Base-by-base conservation (phyloP, 805 yeast species). In the Komagataella ulmi region DNA sequence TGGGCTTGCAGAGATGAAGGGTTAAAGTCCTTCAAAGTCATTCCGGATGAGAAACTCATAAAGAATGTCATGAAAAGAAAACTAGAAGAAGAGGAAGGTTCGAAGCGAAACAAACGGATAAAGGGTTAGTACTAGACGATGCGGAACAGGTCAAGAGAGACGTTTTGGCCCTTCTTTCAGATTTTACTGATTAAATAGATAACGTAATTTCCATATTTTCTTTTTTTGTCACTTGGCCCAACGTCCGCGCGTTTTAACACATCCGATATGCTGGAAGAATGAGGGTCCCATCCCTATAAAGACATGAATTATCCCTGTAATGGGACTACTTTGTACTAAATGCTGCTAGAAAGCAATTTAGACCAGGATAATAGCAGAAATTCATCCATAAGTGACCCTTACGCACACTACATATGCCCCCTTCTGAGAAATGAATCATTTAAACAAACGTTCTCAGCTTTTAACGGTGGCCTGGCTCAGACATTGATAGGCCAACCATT, bases 401-500 rank as follows among this genome's bases (percentile, higher is more conserved):
- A 5, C 6, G 3, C 23, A 5, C 23, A 21, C 6, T 21, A 21
- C 23, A 6, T 21, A 3, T 21, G 23, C 23, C 23, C 23, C 23
- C 23, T 21, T 21, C 6, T 21, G 23, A 21, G 3, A 6, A 21
- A 21, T 6, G 23, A 21, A 21, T 21, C 23, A 6, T 21, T 21
- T 3, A 21, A 21, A 21, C 23, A 21, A 6, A 21, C 23, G 4
- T 21, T 21, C 23, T 21, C 23, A 21, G 23, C 23, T 21, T 21
- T 21, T 6, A 21, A 45, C 58, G 98, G 98, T 52, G 99, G 99
- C 51, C 80, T 93, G 23, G 91, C 97, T 6, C 99, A 93, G 68
- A 97, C 91, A 6, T 70, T 93, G 36, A 86, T 85, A 14, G 99
- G 99, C 23, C 98, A 93, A 67, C 97, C 98, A 7, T 90, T 90